Base-by-base conservation (phyloP, 1,284 basidiomycete genomes). In the Fistulinella cinereoalba region DNA sequence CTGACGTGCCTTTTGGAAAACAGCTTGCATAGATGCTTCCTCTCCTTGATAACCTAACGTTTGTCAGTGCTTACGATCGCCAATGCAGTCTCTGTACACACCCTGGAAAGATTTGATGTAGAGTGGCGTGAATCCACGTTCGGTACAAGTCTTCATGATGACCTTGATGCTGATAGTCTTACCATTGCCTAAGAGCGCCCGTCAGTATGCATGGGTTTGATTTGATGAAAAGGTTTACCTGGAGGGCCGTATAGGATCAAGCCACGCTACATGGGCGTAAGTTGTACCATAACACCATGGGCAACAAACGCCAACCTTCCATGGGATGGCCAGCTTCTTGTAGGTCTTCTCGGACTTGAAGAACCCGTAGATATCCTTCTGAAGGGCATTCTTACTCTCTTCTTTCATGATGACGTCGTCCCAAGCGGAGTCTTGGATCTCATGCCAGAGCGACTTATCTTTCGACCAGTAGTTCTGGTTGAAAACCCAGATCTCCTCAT, bases 91-190 rank as follows among this genome's bases (percentile, higher is more conserved):
- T 41, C 27, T n/a, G 22, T 18, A 52, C 71, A 44, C 57, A 80
- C 80, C 74, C 53, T 75, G 70, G 69, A 86, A 84, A 5, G 83
- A 83, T 60, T 85, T 88, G 56, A 93, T 87, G 53, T 91, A 92
- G 18, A 93, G 74, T 1, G 85, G 79, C 3, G 75, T 74, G 55
- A 81, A 81, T 0, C 81, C 83, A 44, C 71, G 71, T 19, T 71
- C 72, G 54, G 75, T 71, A 47, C 82, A 83, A 0, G 75, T 75
- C 60, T 84, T 86, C 79, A 87, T 85, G 51, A 87, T 76, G 11
- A 74, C 77, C 63, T 91, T 92, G 61, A 92, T 71, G 48, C 77
- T 85, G 65, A 89, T 88, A 0, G 88, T 92, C 67, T 92, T 92
- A 4, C 89, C 89, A 51, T 92, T 92, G 3, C 88, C 88, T 76